phyloP scores from a whole-genome alignment of 2,329 filamentous ascomycete species.

The Monosporascus ibericus region DNA sequence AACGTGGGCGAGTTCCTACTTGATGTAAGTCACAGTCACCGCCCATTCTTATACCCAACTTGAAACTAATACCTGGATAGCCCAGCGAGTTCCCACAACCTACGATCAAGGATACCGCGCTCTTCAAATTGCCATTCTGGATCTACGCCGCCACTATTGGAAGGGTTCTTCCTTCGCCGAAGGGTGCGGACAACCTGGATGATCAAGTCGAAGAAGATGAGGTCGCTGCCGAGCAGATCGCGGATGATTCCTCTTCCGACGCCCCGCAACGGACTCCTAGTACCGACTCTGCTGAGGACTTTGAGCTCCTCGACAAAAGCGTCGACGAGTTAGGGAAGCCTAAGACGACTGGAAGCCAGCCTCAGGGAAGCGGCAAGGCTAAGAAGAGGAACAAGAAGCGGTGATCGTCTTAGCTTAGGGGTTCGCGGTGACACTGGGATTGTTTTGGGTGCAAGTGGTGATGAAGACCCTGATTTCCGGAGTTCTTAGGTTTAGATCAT shows the following conservation, averaged over 20 bases:
- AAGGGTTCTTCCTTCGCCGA: slow-evolving; percentile 36
- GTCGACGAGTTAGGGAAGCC: slow-evolving; percentile 47
- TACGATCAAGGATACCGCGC: slow-evolving; percentile 73
- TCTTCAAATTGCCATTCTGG: slow-evolving; percentile 74
- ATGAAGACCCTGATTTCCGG: too few species aligned
- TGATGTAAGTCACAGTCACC: slow-evolving; percentile 59
- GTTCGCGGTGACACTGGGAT: too few species aligned
- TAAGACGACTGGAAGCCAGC: slow-evolving; percentile 41
- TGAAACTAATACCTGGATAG: slow-evolving; percentile 35
- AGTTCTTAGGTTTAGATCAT: too few species aligned
- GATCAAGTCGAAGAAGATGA: slow-evolving; percentile 31
- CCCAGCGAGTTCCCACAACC: slow-evolving; percentile 73
- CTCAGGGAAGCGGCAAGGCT: slow-evolving; percentile 37
- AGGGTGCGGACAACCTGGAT: slow-evolving; percentile 20
- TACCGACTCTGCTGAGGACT: slow-evolving; percentile 55
- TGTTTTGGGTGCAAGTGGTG: too few species aligned
- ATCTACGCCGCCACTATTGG: slow-evolving; percentile 54
- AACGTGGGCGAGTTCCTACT: slow-evolving; percentile 77
- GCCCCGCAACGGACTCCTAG: slow-evolving; percentile 45
- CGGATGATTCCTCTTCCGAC: slow-evolving; percentile 38
- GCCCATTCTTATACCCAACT: slow-evolving; percentile 7
- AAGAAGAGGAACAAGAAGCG: slow-evolving; percentile 53
- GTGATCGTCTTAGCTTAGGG: slow-evolving; percentile 21
- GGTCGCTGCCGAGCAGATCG: slow-evolving; percentile 23
- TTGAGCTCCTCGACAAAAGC: slow-evolving; percentile 58